Base-by-base conservation (phyloP, 345 rosid species). In the Pistacia integerrima region DNA sequence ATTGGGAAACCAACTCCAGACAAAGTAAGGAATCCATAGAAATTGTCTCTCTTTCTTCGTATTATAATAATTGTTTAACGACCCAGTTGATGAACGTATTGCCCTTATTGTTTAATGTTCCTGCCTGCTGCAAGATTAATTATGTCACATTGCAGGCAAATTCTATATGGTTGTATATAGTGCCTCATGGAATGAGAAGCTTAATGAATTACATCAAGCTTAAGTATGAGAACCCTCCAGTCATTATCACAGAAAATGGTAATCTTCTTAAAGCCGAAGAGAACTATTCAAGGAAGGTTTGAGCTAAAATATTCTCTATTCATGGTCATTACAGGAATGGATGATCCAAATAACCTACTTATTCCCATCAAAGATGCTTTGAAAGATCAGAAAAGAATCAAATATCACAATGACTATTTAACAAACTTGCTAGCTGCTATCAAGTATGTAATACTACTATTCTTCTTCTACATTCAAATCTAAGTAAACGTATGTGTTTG, bases 331-430 rank as follows among this genome's bases (percentile, higher is more conserved):
- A n/a, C 87, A 96, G 99, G 99, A 68, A 92, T 93, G 96, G 99
- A 96, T 69, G 99, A 96, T 71, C 73, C 94, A 44, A 93, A 92
- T 79, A 82, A 12, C 49, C 58, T 30, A 17, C 57, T 90, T 4
- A 93, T 38, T 22, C 33, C 92, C 61, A 60, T 80, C 8, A 84
- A 90, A 84, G 83, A 85, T 28, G 93, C 97, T 72, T 78, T 92
- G 10, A 91, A 91, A 78, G 99, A 96, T 78, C 73, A 73, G 67
- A 96, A 93, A 71, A 89, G 99, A 84, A 89, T 96, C 87, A 89
- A 48, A 77, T 96, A 88, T 84, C 97, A 88, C 74, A 82, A 88
- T 64, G 97, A 89, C 82, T 96, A 96, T 82, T 88, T 96, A 13
- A 75, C 94, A n/a, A 92, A 82, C 88, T 82, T 96, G 85, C 84